A percentile compares a stretch with the other conserved stretches of the same genome.
Evolutionary conservation across 2,329 filamentous ascomycete species (phyloP).

Genomic region (Epichloe bromicola): DNA sequence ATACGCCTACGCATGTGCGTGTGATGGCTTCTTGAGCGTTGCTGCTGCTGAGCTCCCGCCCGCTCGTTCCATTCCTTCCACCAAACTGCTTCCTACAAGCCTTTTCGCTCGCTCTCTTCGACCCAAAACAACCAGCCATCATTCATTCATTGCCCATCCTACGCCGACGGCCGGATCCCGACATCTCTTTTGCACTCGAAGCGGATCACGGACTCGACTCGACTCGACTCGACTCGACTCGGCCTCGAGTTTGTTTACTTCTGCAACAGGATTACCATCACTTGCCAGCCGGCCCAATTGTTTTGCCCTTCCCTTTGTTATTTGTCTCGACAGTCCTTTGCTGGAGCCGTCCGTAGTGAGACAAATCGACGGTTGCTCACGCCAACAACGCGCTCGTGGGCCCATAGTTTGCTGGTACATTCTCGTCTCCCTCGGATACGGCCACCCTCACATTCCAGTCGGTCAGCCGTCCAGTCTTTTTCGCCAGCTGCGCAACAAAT

Average conservation of each 20-base stretch:
- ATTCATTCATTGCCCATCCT: not conserved
- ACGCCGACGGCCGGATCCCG: not conserved
- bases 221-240: too few relatives aligned
- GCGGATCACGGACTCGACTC: not conserved
- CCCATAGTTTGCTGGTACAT: constrained; percentile 14
- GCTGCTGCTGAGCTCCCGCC: constrained; percentile 4
- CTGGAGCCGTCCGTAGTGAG: constrained; percentile 1
- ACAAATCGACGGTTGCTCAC: constrained; percentile 7
- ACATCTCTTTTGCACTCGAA: not conserved
- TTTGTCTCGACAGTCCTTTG: not conserved
- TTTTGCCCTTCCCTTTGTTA: constrained; percentile 2
- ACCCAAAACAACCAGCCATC: not conserved
- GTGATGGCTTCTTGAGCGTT: constrained; percentile 4
- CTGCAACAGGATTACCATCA: not conserved
- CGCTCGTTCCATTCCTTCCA: constrained; percentile 8
- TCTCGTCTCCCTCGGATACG: constrained; percentile 14
- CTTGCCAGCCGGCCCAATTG: constrained; percentile 17
- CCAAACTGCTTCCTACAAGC: not conserved
- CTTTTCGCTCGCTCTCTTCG: not conserved
- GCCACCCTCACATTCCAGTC: constrained; percentile 17
- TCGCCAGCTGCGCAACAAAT: constrained; percentile 4
- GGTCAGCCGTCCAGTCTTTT: constrained; percentile 5
- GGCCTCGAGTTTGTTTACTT: not conserved
- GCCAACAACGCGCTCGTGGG: constrained; percentile 10
- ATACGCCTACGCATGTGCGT: not conserved